Evolutionary conservation across 192 early-diverging fungal species (phyloP).

Genomic region (Gamsiella multidivaricata): DNA sequence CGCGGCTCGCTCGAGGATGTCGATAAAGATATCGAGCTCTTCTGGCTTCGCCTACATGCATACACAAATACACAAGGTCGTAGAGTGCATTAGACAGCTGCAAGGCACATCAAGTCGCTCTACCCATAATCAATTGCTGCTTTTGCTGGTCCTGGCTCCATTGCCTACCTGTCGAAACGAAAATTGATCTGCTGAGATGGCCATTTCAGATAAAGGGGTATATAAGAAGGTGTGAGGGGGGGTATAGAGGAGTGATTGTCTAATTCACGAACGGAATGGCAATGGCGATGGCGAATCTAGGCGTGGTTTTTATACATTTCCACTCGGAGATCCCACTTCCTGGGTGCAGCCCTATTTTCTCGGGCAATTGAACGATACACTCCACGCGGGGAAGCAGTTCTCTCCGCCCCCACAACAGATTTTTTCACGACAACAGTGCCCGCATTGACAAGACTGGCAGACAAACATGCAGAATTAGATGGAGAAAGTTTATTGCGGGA

Average conservation of each 20-base stretch:
- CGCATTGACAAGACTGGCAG: too few relatives aligned
- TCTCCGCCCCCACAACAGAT: too few relatives aligned
- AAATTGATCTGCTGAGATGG: slow-evolving; percentile 26
- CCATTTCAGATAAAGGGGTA: slow-evolving; percentile 13
- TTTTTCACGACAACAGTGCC: neutral
- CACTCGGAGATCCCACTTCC: too few relatives aligned
- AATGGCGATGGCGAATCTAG: neutral
- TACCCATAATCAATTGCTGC: neutral
- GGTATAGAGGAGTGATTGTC: neutral
- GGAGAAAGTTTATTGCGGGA: too few relatives aligned
- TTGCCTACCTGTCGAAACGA: slow-evolving; percentile 32
- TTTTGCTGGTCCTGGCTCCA: neutral
- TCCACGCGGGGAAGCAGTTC: slow-evolving; percentile 5
- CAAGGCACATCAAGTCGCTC: too few relatives aligned
- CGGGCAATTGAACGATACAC: neutral
- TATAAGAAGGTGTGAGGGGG: neutral
- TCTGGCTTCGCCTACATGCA: slow-evolving; percentile 17
- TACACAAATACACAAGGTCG: neutral
- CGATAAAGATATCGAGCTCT: slow-evolving; percentile 50
- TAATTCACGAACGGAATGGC: neutral
- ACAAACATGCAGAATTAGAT: too few relatives aligned
- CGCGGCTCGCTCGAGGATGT: slow-evolving; percentile 47
- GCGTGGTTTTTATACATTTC: slow-evolving; percentile 12
- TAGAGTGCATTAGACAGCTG: neutral
- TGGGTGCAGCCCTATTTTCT: slow-evolving; percentile 7